These are phyloP conservation scores for Daldinia sp. DNA, from an alignment of 2,329 filamentous ascomycete genomes.

Conservation along the genomic window DNA sequence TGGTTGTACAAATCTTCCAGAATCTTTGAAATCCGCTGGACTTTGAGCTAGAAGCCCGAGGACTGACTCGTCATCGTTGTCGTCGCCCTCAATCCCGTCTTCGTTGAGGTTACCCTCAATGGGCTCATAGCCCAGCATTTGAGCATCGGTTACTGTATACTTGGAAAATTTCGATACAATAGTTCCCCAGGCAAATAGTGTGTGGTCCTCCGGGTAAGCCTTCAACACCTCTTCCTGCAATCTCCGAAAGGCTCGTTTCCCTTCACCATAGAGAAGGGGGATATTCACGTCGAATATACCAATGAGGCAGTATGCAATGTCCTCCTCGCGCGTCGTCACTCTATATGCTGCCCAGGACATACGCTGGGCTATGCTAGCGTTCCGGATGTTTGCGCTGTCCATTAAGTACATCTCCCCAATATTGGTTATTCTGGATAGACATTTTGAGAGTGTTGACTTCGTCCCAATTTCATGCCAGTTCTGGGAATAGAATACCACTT, in stretches of 20 bases:
- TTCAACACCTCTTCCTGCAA: conserved; percentile 40
- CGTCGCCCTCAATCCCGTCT: too few relatives aligned
- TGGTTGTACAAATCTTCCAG: conserved; percentile 14
- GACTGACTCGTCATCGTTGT: conserved; percentile 7
- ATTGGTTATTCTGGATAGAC: conserved; percentile 32
- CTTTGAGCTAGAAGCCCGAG: conserved; percentile 18
- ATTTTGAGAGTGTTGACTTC: conserved; percentile 32
- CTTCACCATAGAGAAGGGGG: conserved; percentile 45
- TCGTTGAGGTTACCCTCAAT: conserved; percentile 4
- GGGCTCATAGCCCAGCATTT: conserved; percentile 2
- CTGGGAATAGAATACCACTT: conserved; percentile 37
- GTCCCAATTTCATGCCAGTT: conserved; percentile 36
- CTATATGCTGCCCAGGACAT: conserved; percentile 44
- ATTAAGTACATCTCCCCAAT: conserved; percentile 37
- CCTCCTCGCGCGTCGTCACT: conserved; percentile 39
- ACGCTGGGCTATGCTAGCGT: conserved; percentile 37
- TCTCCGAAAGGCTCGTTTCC: conserved; percentile 37
- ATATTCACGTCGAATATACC: conserved; percentile 45
- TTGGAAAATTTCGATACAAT: background rate
- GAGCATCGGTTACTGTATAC: background rate
- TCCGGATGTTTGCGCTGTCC: conserved; percentile 10
- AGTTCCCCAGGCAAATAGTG: conserved; percentile 40
- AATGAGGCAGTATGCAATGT: conserved; percentile 43
- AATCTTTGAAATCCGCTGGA: conserved; percentile 18
- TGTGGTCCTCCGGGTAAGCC: conserved; percentile 38